A percentile compares a stretch with the other conserved stretches of the same genome.
Conservation (phyloP, 805 yeast species). For the Metahyphopichia silvanorum region DNA sequence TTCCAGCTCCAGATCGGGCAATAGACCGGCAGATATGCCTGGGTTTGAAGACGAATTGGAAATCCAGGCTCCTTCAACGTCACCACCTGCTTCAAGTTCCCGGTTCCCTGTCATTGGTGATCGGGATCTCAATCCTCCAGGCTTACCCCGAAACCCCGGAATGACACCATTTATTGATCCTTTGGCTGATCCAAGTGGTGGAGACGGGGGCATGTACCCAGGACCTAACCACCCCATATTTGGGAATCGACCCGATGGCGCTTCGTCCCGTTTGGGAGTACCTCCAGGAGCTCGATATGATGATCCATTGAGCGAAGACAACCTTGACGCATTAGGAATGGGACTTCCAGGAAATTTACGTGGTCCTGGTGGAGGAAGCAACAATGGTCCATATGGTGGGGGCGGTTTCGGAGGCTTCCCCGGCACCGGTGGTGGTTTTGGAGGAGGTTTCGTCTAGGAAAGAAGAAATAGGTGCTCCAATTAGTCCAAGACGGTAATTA, state of each 20-base stretch:
- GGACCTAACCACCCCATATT: slow-evolving; percentile 52
- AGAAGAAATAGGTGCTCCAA: too few relatives aligned
- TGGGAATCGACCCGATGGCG: slow-evolving; percentile 19
- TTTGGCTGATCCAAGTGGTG: slow-evolving; percentile 8
- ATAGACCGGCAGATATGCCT: slow-evolving; percentile 36
- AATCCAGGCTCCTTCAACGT: slow-evolving; percentile 10
- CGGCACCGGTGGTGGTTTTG: slow-evolving; percentile 25
- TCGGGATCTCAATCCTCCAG: slow-evolving; percentile 48
- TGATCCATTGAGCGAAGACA: slow-evolving; percentile 47
- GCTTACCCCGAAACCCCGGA: slow-evolving; percentile 38
- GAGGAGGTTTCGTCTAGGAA: slow-evolving; percentile 35
- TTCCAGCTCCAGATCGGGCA: neutral
- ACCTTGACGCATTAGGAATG: slow-evolving; percentile 40
- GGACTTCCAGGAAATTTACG: slow-evolving; percentile 45
- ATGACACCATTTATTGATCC: slow-evolving; percentile 46
- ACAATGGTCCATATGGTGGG: slow-evolving; percentile 20
- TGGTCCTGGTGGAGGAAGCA: slow-evolving; percentile 6
- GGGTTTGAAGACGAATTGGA: slow-evolving; percentile 55
- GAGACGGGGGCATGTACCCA: slow-evolving; percentile 55
- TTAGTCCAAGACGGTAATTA: too few relatives aligned
- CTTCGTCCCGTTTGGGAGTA: slow-evolving; percentile 27
- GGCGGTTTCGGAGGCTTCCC: slow-evolving; percentile 52
- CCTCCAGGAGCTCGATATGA: slow-evolving; percentile 52
- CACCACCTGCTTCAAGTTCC: slow-evolving; percentile 1
- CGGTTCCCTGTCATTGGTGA: slow-evolving; percentile 42